Evolutionary conservation across 2,329 filamentous ascomycete genomes (phyloP), one percentile per base, ranked within the genome.

Genomic region (Colletotrichum sidae): DNA sequence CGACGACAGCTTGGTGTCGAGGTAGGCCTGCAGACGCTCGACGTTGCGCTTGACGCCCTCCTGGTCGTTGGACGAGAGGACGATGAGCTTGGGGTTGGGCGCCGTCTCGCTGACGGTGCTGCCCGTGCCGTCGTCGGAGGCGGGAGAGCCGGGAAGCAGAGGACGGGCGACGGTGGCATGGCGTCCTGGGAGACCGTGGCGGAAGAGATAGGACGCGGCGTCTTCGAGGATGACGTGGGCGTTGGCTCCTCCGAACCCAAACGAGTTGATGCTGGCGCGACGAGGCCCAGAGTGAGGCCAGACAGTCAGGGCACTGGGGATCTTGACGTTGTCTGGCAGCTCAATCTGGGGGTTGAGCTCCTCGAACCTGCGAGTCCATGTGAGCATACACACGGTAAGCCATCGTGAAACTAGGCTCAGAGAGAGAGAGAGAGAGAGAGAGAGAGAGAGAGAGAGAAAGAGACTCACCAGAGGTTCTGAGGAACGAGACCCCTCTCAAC

Each of bases 401-500:
- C 25, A 25, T 1, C 4, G 25, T 25, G 25, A 5, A 5, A 25
- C 25, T 25, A 4, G 25, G 25, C 25, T 25, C 25, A 1, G 5
- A 25, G 25, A 25, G 25, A 25, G 25, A n/a, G n/a, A n/a, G 5
- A 25, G 25, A 25, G 25, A 25, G 25, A 25, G 13, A 9, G 37
- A 17, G 17, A 17, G 17, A 25, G 25, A 25, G 13, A 9, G 15
- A 25, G 25, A 25, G 25, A 25, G 25, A 1, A 9, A 9, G 37
- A 37, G 9, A 51, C 52, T 49, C 38, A 51, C 46, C 60, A 67
- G 34, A 70, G 78, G 53, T 86, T 83, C 33, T 80, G 80, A 0
- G 84, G 83, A 13, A 87, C 86, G 44, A 78, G 73, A 9, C 81
- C 83, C 25, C 80, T 78, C 68, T 87, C 83, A 1, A 86, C 71